Conservation (phyloP, 768 basidiomycete genomes). For the Dioszegia crocea region DNA sequence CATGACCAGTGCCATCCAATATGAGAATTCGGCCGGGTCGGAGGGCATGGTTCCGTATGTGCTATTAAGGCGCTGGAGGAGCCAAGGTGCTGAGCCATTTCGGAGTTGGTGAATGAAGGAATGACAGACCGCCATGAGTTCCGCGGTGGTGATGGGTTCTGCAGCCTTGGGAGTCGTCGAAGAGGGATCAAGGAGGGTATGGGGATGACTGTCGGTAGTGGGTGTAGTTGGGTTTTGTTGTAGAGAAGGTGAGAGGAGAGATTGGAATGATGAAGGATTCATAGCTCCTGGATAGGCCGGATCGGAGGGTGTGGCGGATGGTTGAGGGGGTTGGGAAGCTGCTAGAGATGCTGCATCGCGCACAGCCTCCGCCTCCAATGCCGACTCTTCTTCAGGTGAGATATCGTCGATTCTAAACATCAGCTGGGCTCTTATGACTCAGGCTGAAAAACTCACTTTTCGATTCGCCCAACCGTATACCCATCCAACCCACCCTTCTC, state of each 20-base stretch:
- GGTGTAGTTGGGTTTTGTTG: background rate
- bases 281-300: background rate
- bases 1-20: constrained; percentile 85
- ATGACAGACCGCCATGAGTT: constrained; percentile 61
- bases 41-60: constrained; percentile 72
- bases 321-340: background rate
- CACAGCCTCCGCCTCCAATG: constrained; percentile 47
- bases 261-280: background rate
- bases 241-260: background rate
- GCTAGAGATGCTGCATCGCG: constrained; percentile 11
- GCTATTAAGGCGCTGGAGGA: constrained; percentile 76
- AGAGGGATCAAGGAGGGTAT: no score
- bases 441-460: constrained; percentile 52
- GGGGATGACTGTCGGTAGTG: background rate
- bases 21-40: constrained; percentile 69
- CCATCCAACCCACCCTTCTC: constrained; percentile 82
- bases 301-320: background rate
- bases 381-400: constrained; percentile 51
- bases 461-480: constrained; percentile 78
- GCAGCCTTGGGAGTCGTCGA: constrained; percentile 34
- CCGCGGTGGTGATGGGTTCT: constrained; percentile 56
- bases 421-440: background rate
- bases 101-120: constrained; percentile 62
- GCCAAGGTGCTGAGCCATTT: constrained; percentile 81
- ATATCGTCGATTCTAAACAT: constrained; percentile 51